Evolutionary conservation across 1,139 yeast genomes (phyloP).

Genomic region (Wickerhamomyces sp.): DNA sequence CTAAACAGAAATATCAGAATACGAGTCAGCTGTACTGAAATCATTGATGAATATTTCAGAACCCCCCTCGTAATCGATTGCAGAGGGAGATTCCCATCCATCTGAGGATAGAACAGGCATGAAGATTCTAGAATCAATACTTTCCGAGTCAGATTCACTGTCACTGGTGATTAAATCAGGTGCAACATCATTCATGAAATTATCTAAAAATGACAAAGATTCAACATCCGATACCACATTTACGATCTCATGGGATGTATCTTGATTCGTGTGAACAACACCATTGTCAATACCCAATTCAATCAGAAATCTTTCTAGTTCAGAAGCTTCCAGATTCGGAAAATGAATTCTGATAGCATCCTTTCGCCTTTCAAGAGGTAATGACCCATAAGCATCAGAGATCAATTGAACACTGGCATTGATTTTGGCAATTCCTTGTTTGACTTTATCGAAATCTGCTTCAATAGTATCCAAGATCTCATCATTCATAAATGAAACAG

Average conservation of each 20-base stretch:
- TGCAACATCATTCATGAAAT: conserved; percentile 11
- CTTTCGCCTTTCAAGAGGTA: conserved; percentile 41
- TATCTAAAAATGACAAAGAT: conserved; percentile 6
- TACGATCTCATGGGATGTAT: conserved; percentile 1
- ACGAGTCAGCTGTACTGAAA: neutral
- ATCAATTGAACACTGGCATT: conserved; percentile 34
- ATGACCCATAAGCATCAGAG: conserved; percentile 43
- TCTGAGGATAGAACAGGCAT: conserved; percentile 11
- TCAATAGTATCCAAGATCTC: conserved; percentile 40
- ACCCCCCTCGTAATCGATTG: neutral
- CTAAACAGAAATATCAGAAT: neutral
- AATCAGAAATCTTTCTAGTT: conserved; percentile 43
- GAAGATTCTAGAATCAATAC: conserved; percentile 8
- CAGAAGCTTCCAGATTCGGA: conserved; percentile 50
- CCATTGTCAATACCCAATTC: conserved; percentile 51
- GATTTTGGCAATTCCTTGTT: conserved; percentile 33
- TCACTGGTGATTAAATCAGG: conserved; percentile 19
- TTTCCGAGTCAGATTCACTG: conserved; percentile 5
- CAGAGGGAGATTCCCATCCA: neutral
- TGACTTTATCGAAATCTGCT: conserved; percentile 14
- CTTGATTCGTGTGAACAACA: conserved; percentile 32
- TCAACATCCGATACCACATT: conserved; percentile 1
- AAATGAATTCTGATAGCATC: conserved; percentile 46
- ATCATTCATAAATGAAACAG: conserved; percentile 44
- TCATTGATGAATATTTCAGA: neutral